phyloP scores from a whole-genome alignment of 2,329 filamentous ascomycete genomes.

The Ascochyta pisi region DNA sequence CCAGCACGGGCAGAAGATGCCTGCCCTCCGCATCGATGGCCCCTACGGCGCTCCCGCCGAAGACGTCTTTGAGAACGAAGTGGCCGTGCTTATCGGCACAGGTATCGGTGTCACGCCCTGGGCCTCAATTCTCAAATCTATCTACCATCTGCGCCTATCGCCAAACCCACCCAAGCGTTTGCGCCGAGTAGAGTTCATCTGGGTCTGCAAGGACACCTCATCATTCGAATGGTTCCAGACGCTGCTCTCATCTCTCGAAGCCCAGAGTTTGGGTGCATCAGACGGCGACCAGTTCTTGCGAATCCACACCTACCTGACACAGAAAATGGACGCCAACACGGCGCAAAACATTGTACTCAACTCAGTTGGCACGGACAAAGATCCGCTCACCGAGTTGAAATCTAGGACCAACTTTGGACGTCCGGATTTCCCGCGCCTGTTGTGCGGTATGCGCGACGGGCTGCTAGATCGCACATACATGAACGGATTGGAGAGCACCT shows the following conservation, averaged over 20 bases:
- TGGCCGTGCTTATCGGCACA: constrained; percentile 83
- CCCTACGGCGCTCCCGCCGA: constrained; percentile 97
- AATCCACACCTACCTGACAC: constrained; percentile 97
- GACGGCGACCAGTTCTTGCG: constrained; percentile 87
- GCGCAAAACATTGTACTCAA: constrained; percentile 97
- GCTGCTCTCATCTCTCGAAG: constrained; percentile 86
- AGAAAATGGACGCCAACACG: constrained; percentile 89
- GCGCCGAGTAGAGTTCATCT: constrained; percentile 96
- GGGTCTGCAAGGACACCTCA: constrained; percentile 94
- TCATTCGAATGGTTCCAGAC: constrained; percentile 99
- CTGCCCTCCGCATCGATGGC: constrained; percentile 85
- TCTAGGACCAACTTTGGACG: constrained; percentile 92
- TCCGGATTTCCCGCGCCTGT: constrained; percentile 83
- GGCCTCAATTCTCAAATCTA: constrained; percentile 92
- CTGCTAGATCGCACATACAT: constrained; percentile 87
- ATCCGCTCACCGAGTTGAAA: constrained; percentile 91
- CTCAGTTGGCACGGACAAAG: constrained; percentile 83
- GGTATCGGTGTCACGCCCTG: constrained; percentile 88
- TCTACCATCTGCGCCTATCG: constrained; percentile 91
- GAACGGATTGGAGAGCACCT: constrained; percentile 75
- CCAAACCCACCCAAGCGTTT: constrained; percentile 90
- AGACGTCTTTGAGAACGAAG: constrained; percentile 94
- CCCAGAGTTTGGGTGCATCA: constrained; percentile 71
- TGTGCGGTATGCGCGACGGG: constrained; percentile 85
- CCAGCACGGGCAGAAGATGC: constrained; percentile 92